Base-by-base conservation (phyloP, 768 basidiomycete genomes). In the Amylocystis lapponica region DNA sequence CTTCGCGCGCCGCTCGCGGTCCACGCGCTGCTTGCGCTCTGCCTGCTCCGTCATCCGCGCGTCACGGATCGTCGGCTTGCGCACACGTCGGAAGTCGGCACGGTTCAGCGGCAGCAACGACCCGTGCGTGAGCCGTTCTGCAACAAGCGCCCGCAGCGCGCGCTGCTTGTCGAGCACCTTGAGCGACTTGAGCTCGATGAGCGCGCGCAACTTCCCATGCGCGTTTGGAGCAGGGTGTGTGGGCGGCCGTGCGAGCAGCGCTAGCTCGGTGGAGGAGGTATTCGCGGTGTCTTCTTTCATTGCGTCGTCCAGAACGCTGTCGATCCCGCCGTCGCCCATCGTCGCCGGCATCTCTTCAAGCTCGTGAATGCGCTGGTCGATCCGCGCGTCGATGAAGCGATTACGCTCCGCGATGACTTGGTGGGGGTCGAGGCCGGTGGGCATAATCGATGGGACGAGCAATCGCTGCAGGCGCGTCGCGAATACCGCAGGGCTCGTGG, bases 1-100 rank as follows among this genome's bases (percentile, higher is more conserved):
- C 63, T 98, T 98, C 32, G 93, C 93, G 27, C 91, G 82, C 19
- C 84, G 82, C 65, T 98, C 95, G 17, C 96, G 83, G 47, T 98
- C 95, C 11, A 77, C 72, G 22, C 94, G 83, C 60, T 98, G 96
- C 60, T 86, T 84, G 46, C 91, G 78, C 66, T 99, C 96, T 5
- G 86, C 76, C 46, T 81, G 78, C 63, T 98, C 95, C 1, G 90
- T 94, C 64, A 76, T 76, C 34, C 90, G 83, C 21, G 91, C 90
- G 58, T 98, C 94, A 16, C 91, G 82, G 40, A 95, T 71, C 5
- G 81, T 83, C 3, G 86, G 87, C 57, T 93, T 95, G 50, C 91
- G 80, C 34, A 76, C 75, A 21, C 89, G 79, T 20, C 92, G 82
- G 78, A 95, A 96, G 58, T 93, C 90, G 10, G 83, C 74, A 30